These are phyloP conservation scores for Sanguinoderma infundibulare DNA, from an alignment of 1,284 basidiomycete species.

Conservation along the genomic window DNA sequence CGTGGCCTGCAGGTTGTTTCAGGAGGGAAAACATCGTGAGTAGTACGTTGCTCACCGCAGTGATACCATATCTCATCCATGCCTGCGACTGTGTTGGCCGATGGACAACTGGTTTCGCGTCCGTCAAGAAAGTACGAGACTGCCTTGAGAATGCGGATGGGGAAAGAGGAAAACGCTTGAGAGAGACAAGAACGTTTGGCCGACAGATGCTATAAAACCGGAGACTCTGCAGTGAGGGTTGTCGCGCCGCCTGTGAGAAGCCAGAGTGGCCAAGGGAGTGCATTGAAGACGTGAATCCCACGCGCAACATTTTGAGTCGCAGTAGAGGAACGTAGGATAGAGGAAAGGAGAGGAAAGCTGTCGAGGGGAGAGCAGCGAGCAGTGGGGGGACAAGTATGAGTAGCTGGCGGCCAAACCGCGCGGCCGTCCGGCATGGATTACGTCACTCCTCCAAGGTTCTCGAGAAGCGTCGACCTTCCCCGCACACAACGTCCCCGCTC, in stretches of 20 bases:
- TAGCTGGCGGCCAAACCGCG: background rate
- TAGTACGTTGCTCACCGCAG: conserved; percentile 44
- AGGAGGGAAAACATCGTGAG: background rate
- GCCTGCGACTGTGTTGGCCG: conserved; percentile 44
- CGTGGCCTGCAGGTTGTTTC: conserved; percentile 49
- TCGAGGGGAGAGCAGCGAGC: conserved; percentile 7
- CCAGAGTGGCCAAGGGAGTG: conserved; percentile 30
- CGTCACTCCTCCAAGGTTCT: conserved; percentile 18
- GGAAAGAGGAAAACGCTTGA: conserved; percentile 30
- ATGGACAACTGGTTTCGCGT: conserved; percentile 42
- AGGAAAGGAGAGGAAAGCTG: conserved; percentile 6
- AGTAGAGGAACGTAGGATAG: background rate
- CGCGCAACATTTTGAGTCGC: conserved; percentile 41
- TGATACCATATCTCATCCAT: conserved; percentile 55
- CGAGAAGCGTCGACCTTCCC: background rate
- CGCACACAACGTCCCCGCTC: too few species aligned
- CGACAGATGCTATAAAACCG: conserved; percentile 38
- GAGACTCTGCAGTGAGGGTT: conserved; percentile 21
- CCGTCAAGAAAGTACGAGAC: conserved; percentile 47
- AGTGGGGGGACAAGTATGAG: background rate
- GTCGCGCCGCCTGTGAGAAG: conserved; percentile 20
- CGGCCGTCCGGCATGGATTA: conserved; percentile 21
- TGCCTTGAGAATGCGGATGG: conserved; percentile 29
- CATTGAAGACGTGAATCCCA: conserved; percentile 30
- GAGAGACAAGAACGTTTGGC: conserved; percentile 35